These are phyloP conservation scores for Tetradesmus obliquus DNA, from an alignment of 139 green algal genomes.

Conservation along the genomic window DNA sequence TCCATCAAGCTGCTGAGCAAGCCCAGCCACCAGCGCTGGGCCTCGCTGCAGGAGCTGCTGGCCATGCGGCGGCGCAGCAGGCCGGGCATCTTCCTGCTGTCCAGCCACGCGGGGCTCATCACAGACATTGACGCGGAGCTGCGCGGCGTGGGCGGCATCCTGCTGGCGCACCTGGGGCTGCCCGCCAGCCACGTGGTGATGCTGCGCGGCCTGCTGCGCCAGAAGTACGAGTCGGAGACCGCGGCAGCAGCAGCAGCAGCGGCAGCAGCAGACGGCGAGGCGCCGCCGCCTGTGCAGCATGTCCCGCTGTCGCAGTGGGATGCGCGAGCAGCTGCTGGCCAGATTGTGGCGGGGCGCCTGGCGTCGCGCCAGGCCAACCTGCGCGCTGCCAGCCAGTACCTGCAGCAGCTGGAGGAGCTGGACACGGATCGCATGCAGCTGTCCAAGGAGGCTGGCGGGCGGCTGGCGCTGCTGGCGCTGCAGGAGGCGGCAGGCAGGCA, in stretches of 20 bases:
- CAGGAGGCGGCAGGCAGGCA: conserved; percentile 8
- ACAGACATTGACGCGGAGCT: conserved; percentile 48
- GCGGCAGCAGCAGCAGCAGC: conserved; percentile 8
- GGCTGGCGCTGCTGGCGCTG: conserved; percentile 14
- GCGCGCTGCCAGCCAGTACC: background rate
- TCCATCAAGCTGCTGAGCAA: conserved; percentile 28
- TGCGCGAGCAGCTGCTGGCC: background rate
- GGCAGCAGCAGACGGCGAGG: background rate
- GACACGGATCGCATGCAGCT: background rate
- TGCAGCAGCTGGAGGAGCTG: background rate
- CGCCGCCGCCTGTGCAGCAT: background rate
- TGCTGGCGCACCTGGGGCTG: conserved; percentile 38
- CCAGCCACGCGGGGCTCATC: conserved; percentile 32
- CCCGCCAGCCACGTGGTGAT: conserved; percentile 40
- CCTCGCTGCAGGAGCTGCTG: conserved; percentile 32
- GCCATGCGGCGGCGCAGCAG: background rate
- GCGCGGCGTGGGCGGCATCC: conserved; percentile 26
- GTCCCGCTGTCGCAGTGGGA: conserved; percentile 32
- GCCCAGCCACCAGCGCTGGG: conserved; percentile 14
- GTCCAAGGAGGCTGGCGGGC: background rate
- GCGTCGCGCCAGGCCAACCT: background rate
- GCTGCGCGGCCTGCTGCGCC: conserved; percentile 22
- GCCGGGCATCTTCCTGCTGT: conserved; percentile 46
- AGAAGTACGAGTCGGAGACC: conserved; percentile 9
- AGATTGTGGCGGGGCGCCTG: background rate